Percentiles rank a stretch among this genome's conserved stretches.
Conservation (phyloP, 2,329 filamentous ascomycete genomes). For the Trichoderma sp. region DNA sequence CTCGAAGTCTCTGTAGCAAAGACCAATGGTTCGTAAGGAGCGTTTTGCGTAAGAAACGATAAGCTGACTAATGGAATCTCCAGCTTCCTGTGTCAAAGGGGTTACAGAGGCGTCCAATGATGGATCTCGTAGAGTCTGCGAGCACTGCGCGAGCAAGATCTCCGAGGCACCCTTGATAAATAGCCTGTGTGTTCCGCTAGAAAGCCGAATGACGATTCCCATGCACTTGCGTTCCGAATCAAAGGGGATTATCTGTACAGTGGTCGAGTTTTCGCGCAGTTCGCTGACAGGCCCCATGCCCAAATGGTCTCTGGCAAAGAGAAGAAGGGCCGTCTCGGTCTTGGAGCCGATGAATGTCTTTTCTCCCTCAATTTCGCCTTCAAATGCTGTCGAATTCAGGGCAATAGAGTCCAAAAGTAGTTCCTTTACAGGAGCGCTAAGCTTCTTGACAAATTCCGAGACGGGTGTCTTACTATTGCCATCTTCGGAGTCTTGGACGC, state of each 20-base stretch:
- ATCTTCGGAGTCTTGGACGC: slow-evolving; percentile 22
- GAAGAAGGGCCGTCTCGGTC: slow-evolving; percentile 73
- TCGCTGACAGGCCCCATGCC: slow-evolving; percentile 64
- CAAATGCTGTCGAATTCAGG: slow-evolving; percentile 72
- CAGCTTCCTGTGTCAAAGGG: slow-evolving; percentile 52
- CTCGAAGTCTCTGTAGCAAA: slow-evolving; percentile 81
- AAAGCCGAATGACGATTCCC: slow-evolving; percentile 56
- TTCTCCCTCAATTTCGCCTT: slow-evolving; percentile 67
- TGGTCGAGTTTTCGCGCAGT: slow-evolving; percentile 58
- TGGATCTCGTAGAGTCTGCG: slow-evolving; percentile 50
- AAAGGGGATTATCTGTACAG: slow-evolving; percentile 70
- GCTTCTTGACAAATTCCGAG: slow-evolving; percentile 47
- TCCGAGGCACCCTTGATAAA: slow-evolving; percentile 66
- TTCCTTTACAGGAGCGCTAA: slow-evolving; percentile 48
- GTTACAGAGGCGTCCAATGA: slow-evolving; percentile 43
- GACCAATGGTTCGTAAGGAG: slow-evolving; percentile 80
- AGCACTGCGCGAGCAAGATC: slow-evolving; percentile 59
- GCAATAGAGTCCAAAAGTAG: slow-evolving; percentile 59
- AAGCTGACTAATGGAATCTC: slow-evolving; percentile 58
- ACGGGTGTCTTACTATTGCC: slow-evolving; percentile 34
- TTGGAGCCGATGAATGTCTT: slow-evolving; percentile 72
- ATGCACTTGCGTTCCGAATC: slow-evolving; percentile 74
- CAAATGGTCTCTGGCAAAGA: slow-evolving; percentile 64
- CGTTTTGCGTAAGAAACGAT: slow-evolving; percentile 77
- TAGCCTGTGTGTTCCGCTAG: slow-evolving; percentile 52